Conservation (phyloP, 129 eudicot genomes). For the Glebionis coronaria region DNA sequence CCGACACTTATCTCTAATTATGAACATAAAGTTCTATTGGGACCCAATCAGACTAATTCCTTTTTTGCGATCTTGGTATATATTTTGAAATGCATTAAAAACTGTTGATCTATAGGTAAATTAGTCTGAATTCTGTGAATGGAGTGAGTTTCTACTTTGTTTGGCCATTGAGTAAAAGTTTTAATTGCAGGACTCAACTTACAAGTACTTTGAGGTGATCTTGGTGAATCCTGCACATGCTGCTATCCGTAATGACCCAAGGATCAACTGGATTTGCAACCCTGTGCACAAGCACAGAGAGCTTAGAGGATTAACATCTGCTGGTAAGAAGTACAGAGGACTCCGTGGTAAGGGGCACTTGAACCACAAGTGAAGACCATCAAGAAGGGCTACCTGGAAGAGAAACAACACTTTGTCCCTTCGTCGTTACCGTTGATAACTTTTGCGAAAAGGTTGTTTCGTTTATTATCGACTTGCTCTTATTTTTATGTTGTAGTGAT, state of each 20-base stretch:
- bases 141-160: too few relatives aligned
- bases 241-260: constrained; percentile 59
- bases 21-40: too few relatives aligned
- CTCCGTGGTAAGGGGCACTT: constrained; percentile 82
- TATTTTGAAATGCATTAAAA: too few relatives aligned
- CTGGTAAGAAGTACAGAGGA: constrained; percentile 85
- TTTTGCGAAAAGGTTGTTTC: background rate
- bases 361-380: constrained; percentile 73
- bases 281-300: constrained; percentile 77
- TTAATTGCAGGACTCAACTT: constrained; percentile 67
- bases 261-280: constrained; percentile 74
- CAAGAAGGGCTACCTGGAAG: constrained; percentile 91
- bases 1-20: too few relatives aligned
- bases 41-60: too few relatives aligned
- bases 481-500: constrained; percentile 20
- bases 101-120: too few relatives aligned
- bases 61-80: too few relatives aligned
- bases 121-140: too few relatives aligned
- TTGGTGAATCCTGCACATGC: constrained; percentile 70
- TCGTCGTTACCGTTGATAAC: constrained; percentile 68
- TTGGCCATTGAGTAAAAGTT: background rate
- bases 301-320: constrained; percentile 75
- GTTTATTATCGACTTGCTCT: constrained; percentile 6
- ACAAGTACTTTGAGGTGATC: constrained; percentile 74
- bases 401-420: constrained; percentile 84